Conservation (phyloP, 768 basidiomycete species). For the Russula sp. region DNA sequence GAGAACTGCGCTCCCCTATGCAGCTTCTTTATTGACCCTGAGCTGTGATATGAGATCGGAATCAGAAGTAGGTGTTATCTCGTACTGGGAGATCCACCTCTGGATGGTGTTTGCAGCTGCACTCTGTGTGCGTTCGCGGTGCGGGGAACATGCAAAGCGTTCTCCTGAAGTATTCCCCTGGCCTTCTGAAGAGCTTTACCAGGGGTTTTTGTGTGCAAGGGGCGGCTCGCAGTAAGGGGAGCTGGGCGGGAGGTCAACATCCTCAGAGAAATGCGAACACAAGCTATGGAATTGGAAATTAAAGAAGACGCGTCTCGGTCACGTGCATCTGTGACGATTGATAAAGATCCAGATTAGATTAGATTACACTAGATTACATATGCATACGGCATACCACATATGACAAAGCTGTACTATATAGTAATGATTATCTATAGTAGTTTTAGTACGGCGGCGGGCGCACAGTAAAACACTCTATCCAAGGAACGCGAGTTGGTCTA, state of each 20-base stretch:
- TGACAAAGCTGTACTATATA: background rate
- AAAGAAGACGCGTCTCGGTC: background rate
- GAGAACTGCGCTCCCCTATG: background rate
- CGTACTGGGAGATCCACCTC: slow-evolving; percentile 27
- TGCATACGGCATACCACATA: too few relatives aligned
- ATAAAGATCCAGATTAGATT: too few relatives aligned
- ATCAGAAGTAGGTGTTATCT: background rate
- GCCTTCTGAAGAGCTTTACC: slow-evolving; percentile 39
- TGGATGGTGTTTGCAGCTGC: slow-evolving; percentile 32
- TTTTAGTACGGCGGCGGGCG: too few relatives aligned
- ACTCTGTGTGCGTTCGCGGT: slow-evolving; percentile 38
- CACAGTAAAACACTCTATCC: too few relatives aligned
- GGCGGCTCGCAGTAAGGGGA: slow-evolving; percentile 27
- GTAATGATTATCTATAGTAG: too few relatives aligned
- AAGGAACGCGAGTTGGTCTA: too few relatives aligned
- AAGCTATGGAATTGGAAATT: background rate
- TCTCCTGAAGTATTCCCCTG: slow-evolving; percentile 40
- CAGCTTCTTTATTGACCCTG: slow-evolving; percentile 14
- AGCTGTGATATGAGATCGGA: background rate
- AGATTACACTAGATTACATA: too few relatives aligned
- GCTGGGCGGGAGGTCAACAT: slow-evolving; percentile 23
- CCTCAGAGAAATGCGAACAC: background rate
- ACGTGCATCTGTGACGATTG: background rate
- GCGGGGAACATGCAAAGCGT: slow-evolving; percentile 35
- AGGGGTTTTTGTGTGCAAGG: slow-evolving; percentile 43